These are phyloP conservation scores for Candida endomychidarum DNA, from an alignment of 805 yeast genomes.

Conservation along the genomic window DNA sequence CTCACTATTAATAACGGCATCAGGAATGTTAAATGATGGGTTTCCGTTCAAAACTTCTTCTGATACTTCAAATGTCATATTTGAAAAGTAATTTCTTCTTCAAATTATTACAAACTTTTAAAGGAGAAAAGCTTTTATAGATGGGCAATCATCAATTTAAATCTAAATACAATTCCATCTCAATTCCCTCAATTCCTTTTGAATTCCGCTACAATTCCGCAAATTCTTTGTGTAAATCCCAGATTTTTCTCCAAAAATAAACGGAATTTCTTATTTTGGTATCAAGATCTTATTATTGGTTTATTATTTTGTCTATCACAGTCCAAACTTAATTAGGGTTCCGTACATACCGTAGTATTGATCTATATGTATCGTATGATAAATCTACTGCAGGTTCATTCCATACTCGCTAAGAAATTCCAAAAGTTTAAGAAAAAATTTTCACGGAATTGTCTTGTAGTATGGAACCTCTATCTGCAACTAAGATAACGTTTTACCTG, in stretches of 20 bases:
- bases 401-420: no score
- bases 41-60: slow-evolving; percentile 16
- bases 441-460: no score
- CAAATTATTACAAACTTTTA: no score
- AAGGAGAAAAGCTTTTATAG: neutral
- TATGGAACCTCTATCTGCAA: no score
- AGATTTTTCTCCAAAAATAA: neutral
- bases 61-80: slow-evolving; percentile 4
- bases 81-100: neutral
- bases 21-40: slow-evolving; percentile 11
- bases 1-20: slow-evolving; percentile 12
- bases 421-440: no score
- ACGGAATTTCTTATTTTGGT: neutral
- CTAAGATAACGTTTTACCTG: no score
- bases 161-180: slow-evolving; percentile 2
- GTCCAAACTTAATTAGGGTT: no score
- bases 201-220: slow-evolving; percentile 1
- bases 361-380: no score
- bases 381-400: no score
- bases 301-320: no score
- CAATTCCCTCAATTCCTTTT: neutral
- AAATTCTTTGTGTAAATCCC: neutral
- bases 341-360: no score
- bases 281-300: neutral
- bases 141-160: neutral